Evolutionary conservation across 2,329 filamentous ascomycete genomes (phyloP), one percentile per base, ranked within the genome.

Genomic region (Ophiosphaerella narmari): DNA sequence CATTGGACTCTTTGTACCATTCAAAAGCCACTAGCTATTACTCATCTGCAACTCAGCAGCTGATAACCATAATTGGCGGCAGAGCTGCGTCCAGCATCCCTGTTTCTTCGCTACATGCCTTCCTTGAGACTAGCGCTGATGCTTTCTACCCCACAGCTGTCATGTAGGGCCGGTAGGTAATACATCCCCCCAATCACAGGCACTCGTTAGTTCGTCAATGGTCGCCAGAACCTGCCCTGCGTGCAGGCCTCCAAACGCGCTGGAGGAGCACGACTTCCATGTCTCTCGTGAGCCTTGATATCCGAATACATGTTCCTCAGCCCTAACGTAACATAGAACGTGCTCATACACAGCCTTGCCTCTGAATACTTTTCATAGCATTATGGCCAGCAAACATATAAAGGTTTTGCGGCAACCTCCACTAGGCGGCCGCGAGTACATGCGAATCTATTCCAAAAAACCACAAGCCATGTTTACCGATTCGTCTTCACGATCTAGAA

Each of bases 351-450:
- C 47, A 50, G 47, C 47, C 47, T 50, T 36, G 31, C 34, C 33
- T n/a, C 39, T 24, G 32, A 31, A 44, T 21, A 36, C 21, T 36
- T 16, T n/a, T 32, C 29, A 29, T 45, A 36, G 8, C 21, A 48
- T 44, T 21, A 44, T 50, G 47, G 18, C 24, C 7, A 40, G 18
- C 16, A 34, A 31, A 14, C 18, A 21, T 63, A 65, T 65, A 65
- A 65, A 56, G 47, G 39, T 41, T 35, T 39, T 37, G 18, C 16
- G 24, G 13, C 44, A 46, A 43, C 56, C 58, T 37, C 43, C 36
- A 18, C 36, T 23, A 46, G 34, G 40, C 40, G 29, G 5, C 9
- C 42, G 48, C 18, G 52, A 39, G 38, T 51, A 51, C 38, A 26
- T 39, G 12, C 45, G 45, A 16, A 52, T 55, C 42, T 46, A 50